Conservation (phyloP, 495 filamentous ascomycete species). For the Aspergillus affinis region DNA sequence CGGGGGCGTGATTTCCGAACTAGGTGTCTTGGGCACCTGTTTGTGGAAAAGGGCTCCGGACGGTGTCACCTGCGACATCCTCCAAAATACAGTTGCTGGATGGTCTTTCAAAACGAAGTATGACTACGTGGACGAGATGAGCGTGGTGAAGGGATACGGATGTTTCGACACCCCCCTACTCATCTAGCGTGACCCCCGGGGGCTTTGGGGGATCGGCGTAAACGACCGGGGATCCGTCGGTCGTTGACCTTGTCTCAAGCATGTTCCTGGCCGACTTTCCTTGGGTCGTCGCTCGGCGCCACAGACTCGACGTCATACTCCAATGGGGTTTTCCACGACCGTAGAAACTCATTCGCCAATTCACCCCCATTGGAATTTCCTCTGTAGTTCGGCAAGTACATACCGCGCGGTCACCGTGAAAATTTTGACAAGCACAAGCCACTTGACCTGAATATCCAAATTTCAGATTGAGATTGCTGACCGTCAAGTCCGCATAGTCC, state of each 20-base stretch:
- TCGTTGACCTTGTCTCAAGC: background rate
- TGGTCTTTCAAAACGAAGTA: slow-evolving; percentile 84
- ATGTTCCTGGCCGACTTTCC: background rate
- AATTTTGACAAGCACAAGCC: too few relatives aligned
- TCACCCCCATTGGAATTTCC: too few relatives aligned
- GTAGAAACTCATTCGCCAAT: too few relatives aligned
- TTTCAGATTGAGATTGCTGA: background rate
- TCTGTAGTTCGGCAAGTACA: too few relatives aligned
- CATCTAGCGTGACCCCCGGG: slow-evolving; percentile 30
- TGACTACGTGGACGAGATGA: slow-evolving; percentile 77
- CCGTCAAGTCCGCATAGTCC: background rate
- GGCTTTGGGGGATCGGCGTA: background rate
- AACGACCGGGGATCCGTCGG: background rate
- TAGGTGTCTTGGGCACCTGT: slow-evolving; percentile 78
- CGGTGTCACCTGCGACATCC: slow-evolving; percentile 35
- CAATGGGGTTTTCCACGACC: too few relatives aligned
- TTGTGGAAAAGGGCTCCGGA: slow-evolving; percentile 58
- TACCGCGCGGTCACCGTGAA: too few relatives aligned
- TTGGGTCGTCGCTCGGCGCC: background rate
- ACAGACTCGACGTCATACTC: background rate
- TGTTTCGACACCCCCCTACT: slow-evolving; percentile 76
- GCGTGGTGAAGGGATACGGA: slow-evolving; percentile 84
- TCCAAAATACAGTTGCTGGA: slow-evolving; percentile 68
- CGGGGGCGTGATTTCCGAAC: slow-evolving; percentile 77
- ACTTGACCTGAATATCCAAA: background rate